A percentile compares a stretch with the other conserved stretches of the same genome.
Evolutionary conservation across 257 asterid genomes (phyloP).

Genomic region (Leonotis leonurus): DNA sequence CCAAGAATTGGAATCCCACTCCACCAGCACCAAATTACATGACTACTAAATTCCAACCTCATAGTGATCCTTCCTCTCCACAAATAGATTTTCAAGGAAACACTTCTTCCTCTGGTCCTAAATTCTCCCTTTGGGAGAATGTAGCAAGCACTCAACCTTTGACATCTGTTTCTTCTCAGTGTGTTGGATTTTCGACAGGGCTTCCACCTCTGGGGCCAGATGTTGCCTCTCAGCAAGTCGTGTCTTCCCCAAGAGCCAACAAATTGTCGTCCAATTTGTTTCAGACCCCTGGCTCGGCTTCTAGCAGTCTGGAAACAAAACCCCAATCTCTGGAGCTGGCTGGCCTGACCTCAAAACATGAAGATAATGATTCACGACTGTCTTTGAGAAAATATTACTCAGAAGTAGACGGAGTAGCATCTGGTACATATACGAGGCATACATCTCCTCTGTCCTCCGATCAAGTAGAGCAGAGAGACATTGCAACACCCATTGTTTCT

Average conservation of each 20-base stretch:
- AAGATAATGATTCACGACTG: slow-evolving; percentile 20
- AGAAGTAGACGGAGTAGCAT: slow-evolving; percentile 17
- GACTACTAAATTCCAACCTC: slow-evolving; percentile 18
- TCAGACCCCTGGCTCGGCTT: slow-evolving; percentile 29
- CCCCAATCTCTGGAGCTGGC: slow-evolving; percentile 24
- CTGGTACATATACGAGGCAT: slow-evolving; percentile 18
- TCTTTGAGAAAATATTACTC: slow-evolving; percentile 8
- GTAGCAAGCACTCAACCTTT: slow-evolving; percentile 19
- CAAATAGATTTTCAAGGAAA: slow-evolving; percentile 17
- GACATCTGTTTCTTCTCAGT: slow-evolving; percentile 15
- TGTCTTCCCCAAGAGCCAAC: slow-evolving; percentile 15
- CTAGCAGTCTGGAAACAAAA: slow-evolving; percentile 25
- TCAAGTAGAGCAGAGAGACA: slow-evolving; percentile 25
- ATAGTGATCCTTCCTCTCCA: slow-evolving; percentile 10
- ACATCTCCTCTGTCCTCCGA: slow-evolving; percentile 20
- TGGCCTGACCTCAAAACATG: slow-evolving; percentile 14
- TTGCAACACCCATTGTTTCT: slow-evolving; percentile 4
- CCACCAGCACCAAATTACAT: slow-evolving; percentile 15
- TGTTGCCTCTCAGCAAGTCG: slow-evolving; percentile 15
- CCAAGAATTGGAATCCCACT: slow-evolving; percentile 21
- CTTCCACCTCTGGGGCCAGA: slow-evolving; percentile 19
- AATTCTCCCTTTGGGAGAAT: slow-evolving; percentile 18
- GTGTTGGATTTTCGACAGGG: slow-evolving; percentile 14
- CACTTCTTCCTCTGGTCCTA: background rate
- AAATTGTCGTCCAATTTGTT: slow-evolving; percentile 20